phyloP scores from a whole-genome alignment of 1,139 yeast species.

The Geotrichum candidum region DNA sequence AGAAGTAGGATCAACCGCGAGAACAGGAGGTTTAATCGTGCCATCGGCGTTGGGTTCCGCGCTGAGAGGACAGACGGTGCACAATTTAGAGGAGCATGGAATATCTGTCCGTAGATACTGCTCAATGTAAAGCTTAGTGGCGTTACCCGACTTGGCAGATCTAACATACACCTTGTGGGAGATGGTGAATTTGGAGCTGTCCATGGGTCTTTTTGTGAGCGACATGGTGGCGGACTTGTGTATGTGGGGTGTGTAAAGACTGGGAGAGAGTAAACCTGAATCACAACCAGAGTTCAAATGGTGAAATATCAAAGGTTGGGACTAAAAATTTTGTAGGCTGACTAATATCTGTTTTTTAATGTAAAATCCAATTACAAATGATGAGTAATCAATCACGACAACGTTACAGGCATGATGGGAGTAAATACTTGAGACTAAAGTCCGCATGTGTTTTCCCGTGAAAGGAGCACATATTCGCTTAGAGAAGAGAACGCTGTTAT shows the following conservation, averaged over 20 bases:
- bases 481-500: not conserved
- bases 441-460: too few species aligned
- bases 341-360: not conserved
- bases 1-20: slow-evolving; percentile 46
- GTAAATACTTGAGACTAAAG: too few species aligned
- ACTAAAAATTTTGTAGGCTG: not conserved
- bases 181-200: slow-evolving; percentile 19
- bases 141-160: slow-evolving; percentile 76
- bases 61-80: slow-evolving; percentile 49
- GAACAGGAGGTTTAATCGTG: slow-evolving; percentile 41
- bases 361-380: not conserved
- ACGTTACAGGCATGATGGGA: not conserved
- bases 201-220: slow-evolving; percentile 21
- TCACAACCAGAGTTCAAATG: not conserved
- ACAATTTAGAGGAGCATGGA: slow-evolving; percentile 76
- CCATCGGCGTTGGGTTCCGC: slow-evolving; percentile 39
- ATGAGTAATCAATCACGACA: not conserved
- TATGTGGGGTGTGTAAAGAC: not conserved
- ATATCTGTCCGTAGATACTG: slow-evolving; percentile 89
- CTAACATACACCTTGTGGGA: slow-evolving; percentile 88
- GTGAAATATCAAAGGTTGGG: not conserved
- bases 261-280: not conserved
- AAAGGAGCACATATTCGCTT: too few species aligned
- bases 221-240: slow-evolving; percentile 13
- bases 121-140: slow-evolving; percentile 86